Evolutionary conservation across 2,329 filamentous ascomycete genomes (phyloP).

Genomic region (Fusarium pininemorale): DNA sequence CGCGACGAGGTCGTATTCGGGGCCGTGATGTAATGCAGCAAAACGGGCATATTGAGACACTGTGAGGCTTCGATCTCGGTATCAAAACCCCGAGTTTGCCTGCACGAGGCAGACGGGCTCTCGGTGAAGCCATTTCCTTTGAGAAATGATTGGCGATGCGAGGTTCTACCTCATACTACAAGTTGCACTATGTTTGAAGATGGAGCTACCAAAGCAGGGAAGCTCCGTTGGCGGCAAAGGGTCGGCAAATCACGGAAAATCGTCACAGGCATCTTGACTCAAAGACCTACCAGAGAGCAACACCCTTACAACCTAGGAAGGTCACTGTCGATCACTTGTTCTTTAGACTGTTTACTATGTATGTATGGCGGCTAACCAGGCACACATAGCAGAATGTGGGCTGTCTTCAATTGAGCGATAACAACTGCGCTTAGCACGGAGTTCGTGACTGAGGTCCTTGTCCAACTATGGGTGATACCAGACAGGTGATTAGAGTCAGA

Average conservation of each 20-base stretch:
- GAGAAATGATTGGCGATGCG: conserved; percentile 33
- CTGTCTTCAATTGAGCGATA: not conserved
- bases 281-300: conserved; percentile 2
- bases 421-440: not conserved
- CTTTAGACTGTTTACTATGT: not conserved
- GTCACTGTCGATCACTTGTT: conserved; percentile 19
- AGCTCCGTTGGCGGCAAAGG: conserved; percentile 39
- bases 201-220: conserved; percentile 25
- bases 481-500: not conserved
- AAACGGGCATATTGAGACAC: conserved; percentile 44
- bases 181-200: conserved; percentile 11
- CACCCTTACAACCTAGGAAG: conserved; percentile 13
- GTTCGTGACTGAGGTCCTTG: not conserved
- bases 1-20: conserved; percentile 36
- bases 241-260: conserved; percentile 42
- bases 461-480: not conserved
- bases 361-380: not conserved
- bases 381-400: not conserved
- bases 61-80: conserved; percentile 16
- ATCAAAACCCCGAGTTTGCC: conserved; percentile 42
- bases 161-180: conserved; percentile 3
- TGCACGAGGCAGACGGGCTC: conserved; percentile 42
- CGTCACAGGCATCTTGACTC: conserved; percentile 8
- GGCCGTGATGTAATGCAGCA: conserved; percentile 43
- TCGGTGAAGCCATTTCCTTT: conserved; percentile 45